Percentiles rank a stretch among this genome's conserved stretches.
These are phyloP conservation scores for Castanea crenata DNA, from an alignment of 306 rosid genomes.

Conservation along the genomic window DNA sequence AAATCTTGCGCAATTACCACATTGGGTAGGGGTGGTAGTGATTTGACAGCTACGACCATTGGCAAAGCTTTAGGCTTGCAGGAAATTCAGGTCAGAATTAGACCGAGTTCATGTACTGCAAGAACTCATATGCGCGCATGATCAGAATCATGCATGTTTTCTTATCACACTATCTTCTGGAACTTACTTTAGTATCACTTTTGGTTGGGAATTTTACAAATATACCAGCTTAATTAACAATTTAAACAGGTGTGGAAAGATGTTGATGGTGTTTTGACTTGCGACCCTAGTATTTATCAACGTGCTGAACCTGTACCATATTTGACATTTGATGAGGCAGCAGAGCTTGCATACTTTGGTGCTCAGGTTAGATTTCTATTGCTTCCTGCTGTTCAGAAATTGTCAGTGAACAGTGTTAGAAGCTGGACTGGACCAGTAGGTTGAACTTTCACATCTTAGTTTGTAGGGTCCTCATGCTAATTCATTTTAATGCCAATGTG, in stretches of 20 bases:
- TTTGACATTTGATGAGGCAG: slow-evolving; percentile 96
- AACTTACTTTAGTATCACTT: neutral
- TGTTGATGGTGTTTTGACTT: slow-evolving; percentile 96
- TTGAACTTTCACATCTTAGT: neutral
- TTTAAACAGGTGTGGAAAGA: slow-evolving; percentile 94
- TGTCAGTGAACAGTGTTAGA: neutral
- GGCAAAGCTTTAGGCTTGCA: slow-evolving; percentile 92
- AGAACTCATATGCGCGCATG: neutral
- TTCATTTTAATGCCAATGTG: neutral
- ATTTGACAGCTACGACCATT: slow-evolving; percentile 92
- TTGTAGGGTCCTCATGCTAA: neutral
- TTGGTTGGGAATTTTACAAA: neutral
- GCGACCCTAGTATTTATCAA: slow-evolving; percentile 75
- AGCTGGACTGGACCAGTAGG: neutral
- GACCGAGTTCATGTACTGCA: neutral
- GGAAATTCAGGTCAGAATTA: slow-evolving; percentile 72
- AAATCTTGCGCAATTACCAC: slow-evolving; percentile 90
- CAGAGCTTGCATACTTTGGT: slow-evolving; percentile 98
- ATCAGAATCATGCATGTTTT: neutral
- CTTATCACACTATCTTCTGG: neutral
- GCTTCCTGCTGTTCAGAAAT: neutral
- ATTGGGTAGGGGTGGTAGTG: slow-evolving; percentile 97
- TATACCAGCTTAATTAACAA: slow-evolving; percentile 1
- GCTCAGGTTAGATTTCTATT: slow-evolving; percentile 69
- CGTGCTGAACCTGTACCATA: slow-evolving; percentile 80